Base-by-base conservation (phyloP, 495 filamentous ascomycete species). In the Xylaria curta region DNA sequence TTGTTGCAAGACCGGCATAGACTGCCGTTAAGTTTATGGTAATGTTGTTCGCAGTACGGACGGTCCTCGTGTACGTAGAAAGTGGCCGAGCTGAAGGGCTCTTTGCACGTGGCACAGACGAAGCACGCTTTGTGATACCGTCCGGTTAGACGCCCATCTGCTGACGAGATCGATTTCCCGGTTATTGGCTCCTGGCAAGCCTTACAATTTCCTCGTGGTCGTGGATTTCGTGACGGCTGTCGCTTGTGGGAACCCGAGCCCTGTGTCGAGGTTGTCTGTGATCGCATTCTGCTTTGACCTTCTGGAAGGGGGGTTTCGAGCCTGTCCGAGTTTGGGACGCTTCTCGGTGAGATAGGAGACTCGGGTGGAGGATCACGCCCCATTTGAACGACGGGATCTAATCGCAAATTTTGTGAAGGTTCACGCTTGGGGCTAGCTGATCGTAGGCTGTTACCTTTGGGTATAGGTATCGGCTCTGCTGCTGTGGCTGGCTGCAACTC, bases 91-190 rank as follows among this genome's bases (percentile, higher is more conserved):
- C 89, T 85, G 76, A 99, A 99, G 3, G 95, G 92, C 31, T 88
- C 87, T 15, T 82, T 82, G 83, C 96, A 99, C 8, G 92, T 93
- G 4, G 88, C 89, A 84, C 96, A 99, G 5, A 95, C 93, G 79
- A 99, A 98, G 77, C 96, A 99, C 17, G 90, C 86, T 74, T 95
- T 94, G 81, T 99, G 96, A 76, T 97, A 99, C 46, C 94, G 90
- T 0, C 96, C 96, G 2, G 95, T 97, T 5, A 99, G 86, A 56
- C 95, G 92, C 26, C 97, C 97, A 73, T 98, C 96, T 1, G 95
- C 94, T 17, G 93, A 96, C 36, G 94, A 96, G 59, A 99, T 89
- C 0, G 95, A 97, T 79, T 97, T 98, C 24, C 96, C 96, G 54
- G 87, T 87, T 76, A 99, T 99, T 9, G 84, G 81, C 68, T 91